phyloP scores from a whole-genome alignment of 2,329 filamentous ascomycete species.

The Pyrenophora teres region DNA sequence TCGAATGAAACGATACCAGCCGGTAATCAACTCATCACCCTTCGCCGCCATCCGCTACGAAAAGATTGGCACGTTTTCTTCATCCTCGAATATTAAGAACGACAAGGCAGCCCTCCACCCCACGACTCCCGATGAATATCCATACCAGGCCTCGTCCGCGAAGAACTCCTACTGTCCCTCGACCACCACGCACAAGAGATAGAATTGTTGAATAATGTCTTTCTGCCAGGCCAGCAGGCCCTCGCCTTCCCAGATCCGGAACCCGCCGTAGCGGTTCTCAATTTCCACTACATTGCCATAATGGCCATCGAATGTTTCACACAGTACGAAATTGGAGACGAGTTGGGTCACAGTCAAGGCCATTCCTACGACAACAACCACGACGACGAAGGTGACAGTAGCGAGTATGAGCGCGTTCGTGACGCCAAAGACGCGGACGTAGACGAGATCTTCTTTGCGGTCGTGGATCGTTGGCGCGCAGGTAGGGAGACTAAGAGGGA shows the following conservation, averaged over 20 bases:
- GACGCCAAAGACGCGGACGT: slow-evolving; percentile 22
- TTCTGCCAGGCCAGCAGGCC: slow-evolving; percentile 33
- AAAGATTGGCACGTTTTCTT: too few species aligned
- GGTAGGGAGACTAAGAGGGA: slow-evolving; percentile 24
- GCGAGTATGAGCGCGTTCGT: slow-evolving; percentile 10
- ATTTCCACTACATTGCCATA: slow-evolving; percentile 41
- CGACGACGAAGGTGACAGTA: not conserved
- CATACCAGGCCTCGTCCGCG: slow-evolving; percentile 44
- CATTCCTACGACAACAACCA: slow-evolving; percentile 13
- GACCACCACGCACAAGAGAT: slow-evolving; percentile 34
- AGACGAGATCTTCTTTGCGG: slow-evolving; percentile 40
- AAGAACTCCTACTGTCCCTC: slow-evolving; percentile 33
- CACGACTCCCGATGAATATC: slow-evolving; percentile 22
- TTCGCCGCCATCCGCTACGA: too few species aligned
- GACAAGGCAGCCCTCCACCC: too few species aligned
- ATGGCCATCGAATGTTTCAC: slow-evolving; percentile 38
- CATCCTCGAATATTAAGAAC: too few species aligned
- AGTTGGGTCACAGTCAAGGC: slow-evolving; percentile 16
- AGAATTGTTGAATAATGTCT: slow-evolving; percentile 35
- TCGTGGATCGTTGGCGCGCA: slow-evolving; percentile 39
- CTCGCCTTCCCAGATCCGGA: slow-evolving; percentile 22
- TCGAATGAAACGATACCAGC: slow-evolving; percentile 13
- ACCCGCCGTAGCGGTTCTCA: slow-evolving; percentile 32
- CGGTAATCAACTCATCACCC: not conserved
- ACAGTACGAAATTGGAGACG: slow-evolving; percentile 34